Conservation (phyloP, 2,329 filamentous ascomycete species). For the Penicillium sp. region DNA sequence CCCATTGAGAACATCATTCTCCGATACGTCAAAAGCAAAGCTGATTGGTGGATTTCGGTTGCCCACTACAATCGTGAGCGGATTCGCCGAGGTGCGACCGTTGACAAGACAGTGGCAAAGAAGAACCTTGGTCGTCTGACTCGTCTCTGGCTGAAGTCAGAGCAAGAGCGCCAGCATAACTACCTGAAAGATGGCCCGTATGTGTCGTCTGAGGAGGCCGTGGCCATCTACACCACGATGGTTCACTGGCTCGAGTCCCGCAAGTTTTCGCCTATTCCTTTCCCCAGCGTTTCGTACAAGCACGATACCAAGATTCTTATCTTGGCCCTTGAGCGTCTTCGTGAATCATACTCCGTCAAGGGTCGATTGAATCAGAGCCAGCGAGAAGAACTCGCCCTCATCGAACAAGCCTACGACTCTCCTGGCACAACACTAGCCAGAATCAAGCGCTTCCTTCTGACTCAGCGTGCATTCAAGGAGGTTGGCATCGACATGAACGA, state of each 20-base stretch:
- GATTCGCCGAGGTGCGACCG: constrained; percentile 90
- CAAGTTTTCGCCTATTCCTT: constrained; percentile 97
- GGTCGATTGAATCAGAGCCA: constrained; percentile 95
- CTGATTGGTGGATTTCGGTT: constrained; percentile 99
- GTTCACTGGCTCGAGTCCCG: constrained; percentile 98
- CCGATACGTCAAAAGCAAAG: constrained; percentile 97
- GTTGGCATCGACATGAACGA: constrained; percentile 99
- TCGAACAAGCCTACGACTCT: constrained; percentile 97
- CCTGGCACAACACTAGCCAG: constrained; percentile 91
- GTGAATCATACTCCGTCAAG: constrained; percentile 97
- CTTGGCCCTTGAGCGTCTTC: constrained; percentile 81
- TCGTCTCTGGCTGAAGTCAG: constrained; percentile 92
- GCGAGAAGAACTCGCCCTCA: constrained; percentile 89
- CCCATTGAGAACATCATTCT: constrained; percentile 98
- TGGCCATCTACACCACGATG: constrained; percentile 97
- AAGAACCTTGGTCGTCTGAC: constrained; percentile 96
- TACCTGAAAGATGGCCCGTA: constrained; percentile 99
- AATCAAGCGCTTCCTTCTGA: constrained; percentile 96
- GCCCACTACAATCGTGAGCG: constrained; percentile 98
- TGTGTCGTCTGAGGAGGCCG: constrained; percentile 94
- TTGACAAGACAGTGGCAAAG: constrained; percentile 98
- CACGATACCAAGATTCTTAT: constrained; percentile 99
- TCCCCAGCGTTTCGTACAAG: constrained; percentile 98
- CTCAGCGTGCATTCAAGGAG: constrained; percentile 97
- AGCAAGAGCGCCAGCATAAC: constrained; percentile 97